Conservation (phyloP, 140 eudicot genomes). For the Senecio squalidus region DNA sequence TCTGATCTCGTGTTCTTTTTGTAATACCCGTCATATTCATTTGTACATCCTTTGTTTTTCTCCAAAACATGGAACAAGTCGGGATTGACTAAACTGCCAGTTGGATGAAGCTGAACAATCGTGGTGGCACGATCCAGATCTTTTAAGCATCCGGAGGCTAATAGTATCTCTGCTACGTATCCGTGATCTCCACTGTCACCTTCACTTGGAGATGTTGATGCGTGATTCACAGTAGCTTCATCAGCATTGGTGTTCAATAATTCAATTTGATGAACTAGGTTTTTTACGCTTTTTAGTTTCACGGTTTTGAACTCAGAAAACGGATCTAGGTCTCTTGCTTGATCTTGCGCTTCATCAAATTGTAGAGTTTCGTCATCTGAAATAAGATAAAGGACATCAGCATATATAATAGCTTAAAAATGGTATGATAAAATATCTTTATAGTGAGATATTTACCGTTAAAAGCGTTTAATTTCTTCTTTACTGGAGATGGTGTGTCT, state of each 20-base stretch:
- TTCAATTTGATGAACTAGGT: slow-evolving; percentile 46
- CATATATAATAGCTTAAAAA: background rate
- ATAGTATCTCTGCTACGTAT: slow-evolving; percentile 56
- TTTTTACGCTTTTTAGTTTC: slow-evolving; percentile 38
- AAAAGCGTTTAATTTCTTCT: slow-evolving; percentile 56
- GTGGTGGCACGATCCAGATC: slow-evolving; percentile 29
- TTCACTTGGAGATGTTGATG: slow-evolving; percentile 18
- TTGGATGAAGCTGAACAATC: slow-evolving; percentile 39
- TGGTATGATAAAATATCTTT: background rate
- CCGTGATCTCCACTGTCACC: slow-evolving; percentile 40
- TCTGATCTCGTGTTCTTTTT: slow-evolving; percentile 20
- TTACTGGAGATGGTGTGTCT: slow-evolving; percentile 90
- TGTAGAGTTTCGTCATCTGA: slow-evolving; percentile 41
- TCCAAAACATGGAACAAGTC: slow-evolving; percentile 72
- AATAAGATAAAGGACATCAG: slow-evolving; percentile 11
- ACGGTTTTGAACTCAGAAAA: slow-evolving; percentile 20
- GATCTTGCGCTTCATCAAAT: slow-evolving; percentile 39
- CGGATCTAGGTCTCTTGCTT: slow-evolving; percentile 23
- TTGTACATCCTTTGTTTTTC: slow-evolving; percentile 40
- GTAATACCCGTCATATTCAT: slow-evolving; percentile 17
- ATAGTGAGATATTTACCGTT: slow-evolving; percentile 39
- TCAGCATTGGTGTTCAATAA: slow-evolving; percentile 28
- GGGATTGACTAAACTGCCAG: slow-evolving; percentile 58
- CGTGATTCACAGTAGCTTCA: slow-evolving; percentile 22
- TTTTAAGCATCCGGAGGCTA: slow-evolving; percentile 61